These are phyloP conservation scores for Psidium friedrichsthalianum DNA, from an alignment of 345 rosid genomes.

Conservation along the genomic window DNA sequence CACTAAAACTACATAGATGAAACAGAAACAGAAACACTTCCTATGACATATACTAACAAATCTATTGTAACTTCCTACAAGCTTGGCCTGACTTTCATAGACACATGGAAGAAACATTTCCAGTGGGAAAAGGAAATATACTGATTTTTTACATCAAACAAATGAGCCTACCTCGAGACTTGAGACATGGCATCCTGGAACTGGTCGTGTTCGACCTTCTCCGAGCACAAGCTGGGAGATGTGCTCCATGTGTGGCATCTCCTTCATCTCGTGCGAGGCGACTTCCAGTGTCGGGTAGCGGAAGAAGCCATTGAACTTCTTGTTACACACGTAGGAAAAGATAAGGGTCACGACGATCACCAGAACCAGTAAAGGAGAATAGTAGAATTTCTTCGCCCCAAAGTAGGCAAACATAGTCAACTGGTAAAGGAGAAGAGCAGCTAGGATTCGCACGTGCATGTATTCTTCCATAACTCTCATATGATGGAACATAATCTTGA, in stretches of 20 bases:
- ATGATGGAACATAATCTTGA: no score
- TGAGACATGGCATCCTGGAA: slow-evolving; percentile 61
- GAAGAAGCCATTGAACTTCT: slow-evolving; percentile 60
- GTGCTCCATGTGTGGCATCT: slow-evolving; percentile 47
- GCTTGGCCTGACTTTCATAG: no score
- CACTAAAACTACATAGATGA: no score
- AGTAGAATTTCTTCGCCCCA: slow-evolving; percentile 37
- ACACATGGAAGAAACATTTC: not conserved
- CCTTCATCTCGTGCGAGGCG: slow-evolving; percentile 47
- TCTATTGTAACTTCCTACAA: no score
- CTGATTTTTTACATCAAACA: slow-evolving; percentile 8
- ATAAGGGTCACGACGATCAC: slow-evolving; percentile 35
- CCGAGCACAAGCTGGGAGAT: slow-evolving; percentile 57
- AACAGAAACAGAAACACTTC: no score
- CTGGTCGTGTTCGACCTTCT: slow-evolving; percentile 51
- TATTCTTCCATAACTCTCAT: no score
- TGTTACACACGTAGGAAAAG: slow-evolving; percentile 42
- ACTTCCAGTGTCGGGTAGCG: slow-evolving; percentile 56
- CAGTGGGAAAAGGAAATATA: not conserved
- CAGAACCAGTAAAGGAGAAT: slow-evolving; percentile 29
- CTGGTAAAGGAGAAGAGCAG: slow-evolving; percentile 62
- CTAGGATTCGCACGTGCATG: slow-evolving; percentile 12
- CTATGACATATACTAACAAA: no score
- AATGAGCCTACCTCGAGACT: slow-evolving; percentile 18
- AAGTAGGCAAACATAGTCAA: slow-evolving; percentile 65